A percentile compares a stretch with the other conserved stretches of the same genome.
These are phyloP conservation scores for Fusarium illudens DNA, from an alignment of 2,329 filamentous ascomycete genomes.

Conservation along the genomic window DNA sequence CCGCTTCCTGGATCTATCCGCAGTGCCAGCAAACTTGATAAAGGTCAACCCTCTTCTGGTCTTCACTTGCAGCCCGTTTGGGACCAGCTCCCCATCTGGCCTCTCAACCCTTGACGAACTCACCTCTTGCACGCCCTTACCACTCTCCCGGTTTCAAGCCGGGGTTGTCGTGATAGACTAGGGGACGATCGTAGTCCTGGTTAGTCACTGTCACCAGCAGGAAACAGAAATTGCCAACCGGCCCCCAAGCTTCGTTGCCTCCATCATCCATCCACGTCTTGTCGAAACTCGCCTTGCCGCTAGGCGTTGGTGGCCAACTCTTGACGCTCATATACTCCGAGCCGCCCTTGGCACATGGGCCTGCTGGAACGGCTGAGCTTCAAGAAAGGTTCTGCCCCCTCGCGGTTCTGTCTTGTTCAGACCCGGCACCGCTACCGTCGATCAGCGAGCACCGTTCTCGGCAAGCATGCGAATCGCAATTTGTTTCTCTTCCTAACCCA, in stretches of 20 bases:
- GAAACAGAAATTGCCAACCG: constrained; percentile 27
- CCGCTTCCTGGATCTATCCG: constrained; percentile 30
- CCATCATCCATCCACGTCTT: constrained; percentile 7
- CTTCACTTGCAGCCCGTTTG: neutral
- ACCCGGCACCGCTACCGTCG: constrained; percentile 2
- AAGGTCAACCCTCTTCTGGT: constrained; percentile 4
- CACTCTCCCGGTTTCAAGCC: constrained; percentile 27
- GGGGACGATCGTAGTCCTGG: constrained; percentile 17
- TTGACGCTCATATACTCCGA: constrained; percentile 19
- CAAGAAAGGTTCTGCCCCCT: constrained; percentile 10
- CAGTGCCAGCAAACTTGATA: constrained; percentile 19
- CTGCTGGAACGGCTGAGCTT: constrained; percentile 6
- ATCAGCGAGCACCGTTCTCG: constrained; percentile 14
- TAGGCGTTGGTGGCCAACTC: constrained; percentile 1
- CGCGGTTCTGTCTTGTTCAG: constrained; percentile 7
- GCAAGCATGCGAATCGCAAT: constrained; percentile 37
- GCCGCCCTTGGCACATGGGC: constrained; percentile 10
- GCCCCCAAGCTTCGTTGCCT: constrained; percentile 19
- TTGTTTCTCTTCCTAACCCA: constrained; percentile 7
- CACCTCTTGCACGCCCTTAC: constrained; percentile 20
- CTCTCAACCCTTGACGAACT: constrained; percentile 4
- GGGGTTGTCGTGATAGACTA: constrained; percentile 24
- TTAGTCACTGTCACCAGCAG: constrained; percentile 22
- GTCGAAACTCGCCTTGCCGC: constrained; percentile 6
- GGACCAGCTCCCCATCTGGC: neutral